Base-by-base conservation (phyloP, 2,329 filamentous ascomycete species). In the Cordyceps fumosorosea region DNA sequence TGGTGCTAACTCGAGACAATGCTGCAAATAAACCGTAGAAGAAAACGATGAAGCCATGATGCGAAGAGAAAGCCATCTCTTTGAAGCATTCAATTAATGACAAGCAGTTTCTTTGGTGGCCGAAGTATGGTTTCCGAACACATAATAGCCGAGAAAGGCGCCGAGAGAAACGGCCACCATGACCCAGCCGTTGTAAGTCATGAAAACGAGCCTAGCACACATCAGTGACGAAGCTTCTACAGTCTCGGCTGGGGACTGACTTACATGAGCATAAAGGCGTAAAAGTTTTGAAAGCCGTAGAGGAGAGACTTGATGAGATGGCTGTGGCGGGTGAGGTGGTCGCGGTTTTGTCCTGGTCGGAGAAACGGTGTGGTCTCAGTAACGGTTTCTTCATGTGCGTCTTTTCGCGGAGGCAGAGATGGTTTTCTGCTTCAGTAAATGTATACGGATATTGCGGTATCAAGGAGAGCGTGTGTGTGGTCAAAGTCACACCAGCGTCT, bases 101-200 rank as follows among this genome's bases (percentile, higher is more conserved):
- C 95, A 99, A 50, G 93, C 93, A 66, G 91, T 92, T 65, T 91
- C 88, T 81, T 96, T 97, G 32, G 88, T 88, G 8, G 88, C 84
- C 59, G 86, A 82, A 1, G 86, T 86, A 60, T 81, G 80, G 62
- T 85, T 83, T 18, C 90, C 89, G 77, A 97, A 99, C 51, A 89
- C 69, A 64, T 96, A 73, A 72, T 96, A 97, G 50, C 95, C 95
- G 51, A 96, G 75, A 67, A 96, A 96, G 0, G 93, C 93, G 18
- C 95, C 95, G 11, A 96, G 79, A 0, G 89, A 89, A 18, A 98
- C 93, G 3, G 93, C 85, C 67, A 96, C 76, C 95, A 99, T 99
- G 68, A 99, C 87, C 88, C 90, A 96, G 62, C 95, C 95, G 71
- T 99, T 99, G 78, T 99, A 99, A n/a, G 95, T 99, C 95, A 99